Evolutionary conservation across 306 rosid species (phyloP).

Genomic region (Gastrolobium villosum): DNA sequence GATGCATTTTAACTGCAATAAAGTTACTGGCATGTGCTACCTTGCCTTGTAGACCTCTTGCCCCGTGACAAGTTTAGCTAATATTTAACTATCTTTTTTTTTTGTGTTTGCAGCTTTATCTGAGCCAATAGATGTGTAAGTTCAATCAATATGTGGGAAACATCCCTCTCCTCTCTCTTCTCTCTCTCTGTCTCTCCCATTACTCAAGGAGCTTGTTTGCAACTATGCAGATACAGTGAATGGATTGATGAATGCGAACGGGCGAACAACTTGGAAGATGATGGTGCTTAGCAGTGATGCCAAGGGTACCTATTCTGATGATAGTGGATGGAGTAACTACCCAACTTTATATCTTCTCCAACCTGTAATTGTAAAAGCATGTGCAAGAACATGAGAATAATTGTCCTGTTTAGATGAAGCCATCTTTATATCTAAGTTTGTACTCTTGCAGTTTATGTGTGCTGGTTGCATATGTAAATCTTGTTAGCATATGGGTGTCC

Average conservation of each 20-base stretch:
- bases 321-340: conserved; percentile 14
- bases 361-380: conserved; percentile 39
- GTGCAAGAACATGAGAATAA: conserved; percentile 42
- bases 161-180: neutral
- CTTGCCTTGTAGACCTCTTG: neutral
- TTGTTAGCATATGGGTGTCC: too few species aligned
- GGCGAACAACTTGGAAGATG: conserved; percentile 84
- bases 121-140: conserved; percentile 92
- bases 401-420: conserved; percentile 22
- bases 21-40: conserved; percentile 1
- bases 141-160: conserved; percentile 13
- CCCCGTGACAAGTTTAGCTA: conserved; percentile 10
- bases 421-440: neutral
- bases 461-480: conserved; percentile 37
- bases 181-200: neutral
- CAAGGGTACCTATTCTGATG: neutral
- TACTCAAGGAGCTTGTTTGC: conserved; percentile 34
- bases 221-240: conserved; percentile 85
- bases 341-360: neutral
- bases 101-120: conserved; percentile 72
- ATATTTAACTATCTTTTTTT: neutral
- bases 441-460: conserved; percentile 4
- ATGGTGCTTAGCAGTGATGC: conserved; percentile 59
- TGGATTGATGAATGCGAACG: conserved; percentile 97
- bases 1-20: neutral